Percentiles rank a stretch among this genome's conserved stretches.
phyloP scores from a whole-genome alignment of 768 basidiomycete species.

The Rhodosporidiobolus sp. region DNA sequence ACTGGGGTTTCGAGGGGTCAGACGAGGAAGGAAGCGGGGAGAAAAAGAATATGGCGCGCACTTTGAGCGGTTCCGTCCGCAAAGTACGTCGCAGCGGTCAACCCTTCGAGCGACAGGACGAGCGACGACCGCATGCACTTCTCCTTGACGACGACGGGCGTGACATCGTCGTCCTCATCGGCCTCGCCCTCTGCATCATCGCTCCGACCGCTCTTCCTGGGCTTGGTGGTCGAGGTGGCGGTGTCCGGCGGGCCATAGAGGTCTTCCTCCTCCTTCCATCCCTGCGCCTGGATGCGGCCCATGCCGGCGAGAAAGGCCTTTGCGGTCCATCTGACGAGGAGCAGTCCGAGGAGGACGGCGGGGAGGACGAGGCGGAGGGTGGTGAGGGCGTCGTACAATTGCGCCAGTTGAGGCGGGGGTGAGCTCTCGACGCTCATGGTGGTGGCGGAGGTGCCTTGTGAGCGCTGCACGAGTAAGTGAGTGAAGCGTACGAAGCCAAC shows the following conservation, averaged over 20 bases:
- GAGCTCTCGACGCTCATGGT: too few species aligned
- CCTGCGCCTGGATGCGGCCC: conserved; percentile 18
- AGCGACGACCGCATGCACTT: conserved; percentile 43
- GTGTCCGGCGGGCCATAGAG: conserved; percentile 9
- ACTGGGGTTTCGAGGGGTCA: conserved; percentile 10
- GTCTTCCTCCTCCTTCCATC: conserved; percentile 23
- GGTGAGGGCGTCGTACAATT: neutral
- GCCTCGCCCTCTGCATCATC: conserved; percentile 10
- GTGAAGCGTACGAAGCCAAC: too few species aligned
- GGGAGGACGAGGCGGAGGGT: conserved; percentile 25
- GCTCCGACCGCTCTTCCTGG: neutral
- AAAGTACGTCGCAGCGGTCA: conserved; percentile 69
- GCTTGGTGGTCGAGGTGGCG: neutral
- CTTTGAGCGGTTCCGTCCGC: conserved; percentile 62
- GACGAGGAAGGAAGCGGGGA: conserved; percentile 62
- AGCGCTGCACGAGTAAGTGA: too few species aligned
- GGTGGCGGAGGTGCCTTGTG: too few species aligned
- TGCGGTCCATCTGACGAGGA: conserved; percentile 6
- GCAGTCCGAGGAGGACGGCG: conserved; percentile 2
- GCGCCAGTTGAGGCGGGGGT: neutral
- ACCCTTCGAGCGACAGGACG: conserved; percentile 68
- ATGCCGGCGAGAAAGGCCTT: conserved; percentile 21
- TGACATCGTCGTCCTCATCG: conserved; percentile 19
- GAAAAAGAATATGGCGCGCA: too few species aligned
- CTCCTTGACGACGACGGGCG: conserved; percentile 31